These are phyloP conservation scores for Favolaschia claudopus DNA, from an alignment of 768 basidiomycete genomes.

Conservation along the genomic window DNA sequence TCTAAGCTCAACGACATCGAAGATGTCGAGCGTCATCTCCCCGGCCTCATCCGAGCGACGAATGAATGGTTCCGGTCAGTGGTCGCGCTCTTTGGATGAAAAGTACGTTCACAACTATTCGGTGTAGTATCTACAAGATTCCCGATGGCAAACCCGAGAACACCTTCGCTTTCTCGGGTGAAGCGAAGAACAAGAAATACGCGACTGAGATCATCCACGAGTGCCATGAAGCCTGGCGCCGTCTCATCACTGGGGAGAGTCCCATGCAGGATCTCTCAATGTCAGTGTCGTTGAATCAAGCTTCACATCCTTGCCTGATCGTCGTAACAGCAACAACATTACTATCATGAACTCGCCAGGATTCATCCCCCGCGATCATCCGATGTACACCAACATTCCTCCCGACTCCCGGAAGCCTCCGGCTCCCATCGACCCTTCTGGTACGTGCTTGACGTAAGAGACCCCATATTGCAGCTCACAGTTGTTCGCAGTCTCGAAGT, in stretches of 20 bases:
- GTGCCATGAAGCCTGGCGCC: conserved; percentile 98
- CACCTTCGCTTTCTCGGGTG: conserved; percentile 98
- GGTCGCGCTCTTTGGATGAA: not conserved
- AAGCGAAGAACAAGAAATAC: conserved; percentile 99
- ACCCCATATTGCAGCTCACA: conserved; percentile 8
- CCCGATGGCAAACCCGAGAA: conserved; percentile 97
- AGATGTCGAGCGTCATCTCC: conserved; percentile 97
- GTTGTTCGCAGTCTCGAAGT: conserved; percentile 72
- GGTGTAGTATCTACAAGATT: conserved; percentile 88
- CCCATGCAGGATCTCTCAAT: conserved; percentile 86
- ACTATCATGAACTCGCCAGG: conserved; percentile 80
- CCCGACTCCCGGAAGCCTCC: conserved; percentile 83
- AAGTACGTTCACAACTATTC: conserved; percentile 11
- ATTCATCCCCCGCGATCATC: conserved; percentile 67
- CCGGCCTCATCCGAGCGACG: conserved; percentile 94
- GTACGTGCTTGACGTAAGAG: conserved; percentile 53
- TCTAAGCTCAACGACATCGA: conserved; percentile 98
- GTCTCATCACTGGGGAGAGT: conserved; percentile 82
- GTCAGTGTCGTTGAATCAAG: conserved; percentile 54
- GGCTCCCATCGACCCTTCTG: conserved; percentile 89
- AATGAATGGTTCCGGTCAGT: conserved; percentile 95
- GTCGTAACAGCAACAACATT: conserved; percentile 72
- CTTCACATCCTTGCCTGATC: not conserved
- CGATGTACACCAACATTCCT: conserved; percentile 70
- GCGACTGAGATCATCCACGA: conserved; percentile 99